Conservation (phyloP, 2,329 filamentous ascomycete genomes). For the Mycosphaerelloides madeirae region DNA sequence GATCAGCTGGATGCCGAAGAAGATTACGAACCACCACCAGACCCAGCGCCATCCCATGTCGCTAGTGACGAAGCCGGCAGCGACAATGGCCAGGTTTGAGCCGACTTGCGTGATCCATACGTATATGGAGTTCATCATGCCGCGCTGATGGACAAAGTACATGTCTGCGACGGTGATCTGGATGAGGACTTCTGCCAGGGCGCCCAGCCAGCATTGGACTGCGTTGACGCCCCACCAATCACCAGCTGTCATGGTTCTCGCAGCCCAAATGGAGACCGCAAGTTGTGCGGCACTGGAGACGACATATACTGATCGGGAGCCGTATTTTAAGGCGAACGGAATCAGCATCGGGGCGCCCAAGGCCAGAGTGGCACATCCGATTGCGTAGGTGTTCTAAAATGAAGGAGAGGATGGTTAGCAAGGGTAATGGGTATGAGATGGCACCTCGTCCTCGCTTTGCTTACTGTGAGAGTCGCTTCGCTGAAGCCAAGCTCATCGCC, state of each 20-base stretch:
- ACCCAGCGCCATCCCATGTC: slow-evolving; percentile 46
- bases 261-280: slow-evolving; percentile 46
- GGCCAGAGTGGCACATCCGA: slow-evolving; percentile 43
- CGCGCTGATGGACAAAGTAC: slow-evolving; percentile 44
- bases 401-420: no score
- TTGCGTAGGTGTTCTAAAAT: slow-evolving; percentile 43
- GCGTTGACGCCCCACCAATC: slow-evolving; percentile 45
- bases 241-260: slow-evolving; percentile 37
- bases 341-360: slow-evolving; percentile 49
- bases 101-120: slow-evolving; percentile 35
- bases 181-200: slow-evolving; percentile 49
- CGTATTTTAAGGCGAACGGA: slow-evolving; percentile 49
- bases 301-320: slow-evolving; percentile 49
- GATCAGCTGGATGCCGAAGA: slow-evolving; percentile 36
- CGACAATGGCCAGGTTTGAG: slow-evolving; percentile 37
- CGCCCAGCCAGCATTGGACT: slow-evolving; percentile 42
- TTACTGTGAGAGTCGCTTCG: slow-evolving; percentile 40
- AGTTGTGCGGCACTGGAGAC: slow-evolving; percentile 46
- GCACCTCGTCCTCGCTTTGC: no score
- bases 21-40: slow-evolving; percentile 43
- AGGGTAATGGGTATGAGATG: no score
- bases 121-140: slow-evolving; percentile 46
- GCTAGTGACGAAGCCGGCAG: slow-evolving; percentile 39
- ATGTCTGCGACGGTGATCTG: slow-evolving; percentile 44
- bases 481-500: slow-evolving; percentile 42